phyloP scores from a whole-genome alignment of 768 basidiomycete species.

The Leucosporidium creatinivorum region DNA sequence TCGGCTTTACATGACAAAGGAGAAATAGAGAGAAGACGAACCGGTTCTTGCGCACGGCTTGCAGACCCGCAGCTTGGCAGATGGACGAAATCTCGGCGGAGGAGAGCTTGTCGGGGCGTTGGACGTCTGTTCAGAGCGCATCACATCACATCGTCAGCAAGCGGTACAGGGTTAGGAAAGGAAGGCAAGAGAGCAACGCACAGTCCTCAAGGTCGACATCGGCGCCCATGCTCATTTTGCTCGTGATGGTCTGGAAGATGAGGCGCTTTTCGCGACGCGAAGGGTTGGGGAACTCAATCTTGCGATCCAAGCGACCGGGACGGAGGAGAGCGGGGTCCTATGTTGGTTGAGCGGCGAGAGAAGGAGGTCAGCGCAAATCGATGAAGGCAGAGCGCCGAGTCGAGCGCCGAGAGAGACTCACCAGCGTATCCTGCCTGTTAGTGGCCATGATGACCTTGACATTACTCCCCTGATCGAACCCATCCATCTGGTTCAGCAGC shows the following conservation, averaged over 20 bases:
- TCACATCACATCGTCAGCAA: not conserved
- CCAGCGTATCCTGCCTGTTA: slow-evolving; percentile 90
- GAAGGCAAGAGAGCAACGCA: slow-evolving; percentile 46
- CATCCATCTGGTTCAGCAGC: slow-evolving; percentile 97
- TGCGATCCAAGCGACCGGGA: slow-evolving; percentile 93
- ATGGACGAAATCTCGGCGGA: slow-evolving; percentile 93
- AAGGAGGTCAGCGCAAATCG: not conserved
- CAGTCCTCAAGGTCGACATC: slow-evolving; percentile 99
- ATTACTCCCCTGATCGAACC: slow-evolving; percentile 96
- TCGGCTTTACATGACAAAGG: not conserved
- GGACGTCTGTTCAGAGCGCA: slow-evolving; percentile 68
- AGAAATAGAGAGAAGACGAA: slow-evolving; percentile 1
- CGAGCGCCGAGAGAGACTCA: not conserved
- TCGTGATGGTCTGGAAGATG: slow-evolving; percentile 95
- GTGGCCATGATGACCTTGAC: slow-evolving; percentile 99
- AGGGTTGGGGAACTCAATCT: slow-evolving; percentile 96
- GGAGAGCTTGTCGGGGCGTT: slow-evolving; percentile 88
- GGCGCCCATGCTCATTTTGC: slow-evolving; percentile 94
- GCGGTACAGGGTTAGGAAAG: not conserved
- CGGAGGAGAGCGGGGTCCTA: slow-evolving; percentile 90
- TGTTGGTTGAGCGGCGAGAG: not conserved
- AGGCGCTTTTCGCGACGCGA: slow-evolving; percentile 89
- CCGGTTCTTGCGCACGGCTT: slow-evolving; percentile 98
- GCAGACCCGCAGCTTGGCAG: slow-evolving; percentile 92
- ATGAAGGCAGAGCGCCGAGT: not conserved